Percentiles rank a stretch among this genome's conserved stretches.
Evolutionary conservation across 192 early-diverging fungal genomes (phyloP).

Genomic region (Backusella parvicylindrica): DNA sequence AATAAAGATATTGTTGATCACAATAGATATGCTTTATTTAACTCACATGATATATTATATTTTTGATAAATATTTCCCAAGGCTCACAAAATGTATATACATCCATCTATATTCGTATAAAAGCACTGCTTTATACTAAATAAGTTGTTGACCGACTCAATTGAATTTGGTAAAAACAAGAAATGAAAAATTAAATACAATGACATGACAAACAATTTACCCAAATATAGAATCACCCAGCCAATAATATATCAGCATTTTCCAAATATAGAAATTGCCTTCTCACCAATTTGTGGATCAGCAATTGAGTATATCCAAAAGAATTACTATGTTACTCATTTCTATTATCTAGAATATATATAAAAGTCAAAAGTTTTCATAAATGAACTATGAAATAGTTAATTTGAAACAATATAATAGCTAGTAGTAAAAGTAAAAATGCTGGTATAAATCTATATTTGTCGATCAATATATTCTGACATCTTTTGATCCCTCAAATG

Average conservation of each 20-base stretch:
- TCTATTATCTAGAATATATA: neutral
- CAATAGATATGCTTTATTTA: neutral
- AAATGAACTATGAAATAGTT: neutral
- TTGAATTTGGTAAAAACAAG: neutral
- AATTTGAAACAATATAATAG: neutral
- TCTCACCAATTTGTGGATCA: neutral
- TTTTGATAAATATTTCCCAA: neutral
- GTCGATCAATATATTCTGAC: neutral
- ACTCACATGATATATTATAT: neutral
- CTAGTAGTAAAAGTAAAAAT: too few relatives aligned
- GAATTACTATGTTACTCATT: neutral
- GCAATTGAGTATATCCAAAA: neutral
- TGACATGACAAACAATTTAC: neutral
- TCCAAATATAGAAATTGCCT: neutral
- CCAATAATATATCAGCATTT: neutral
- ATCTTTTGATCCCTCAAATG: neutral
- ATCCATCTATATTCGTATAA: neutral
- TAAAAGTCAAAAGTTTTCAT: neutral
- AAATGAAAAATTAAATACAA: too few relatives aligned
- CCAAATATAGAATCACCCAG: neutral
- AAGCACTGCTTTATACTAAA: neutral
- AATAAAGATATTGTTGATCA: neutral
- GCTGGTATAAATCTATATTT: too few relatives aligned
- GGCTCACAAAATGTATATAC: neutral
- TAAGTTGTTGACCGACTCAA: too few relatives aligned